Conservation (phyloP, 1,284 basidiomycete species). For the Cryptococcus sp. region DNA sequence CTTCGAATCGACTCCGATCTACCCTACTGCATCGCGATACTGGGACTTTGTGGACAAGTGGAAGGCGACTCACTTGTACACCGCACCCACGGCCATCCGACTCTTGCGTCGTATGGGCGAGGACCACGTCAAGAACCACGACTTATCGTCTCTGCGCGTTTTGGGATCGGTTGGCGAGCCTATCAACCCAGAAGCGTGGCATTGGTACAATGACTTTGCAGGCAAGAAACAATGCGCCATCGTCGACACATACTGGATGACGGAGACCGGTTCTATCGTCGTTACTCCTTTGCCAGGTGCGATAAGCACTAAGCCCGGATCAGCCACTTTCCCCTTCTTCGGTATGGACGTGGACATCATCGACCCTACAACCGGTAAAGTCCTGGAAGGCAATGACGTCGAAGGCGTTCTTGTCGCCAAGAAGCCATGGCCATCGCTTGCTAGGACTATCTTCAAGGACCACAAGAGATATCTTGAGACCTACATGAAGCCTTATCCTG, state of each 20-base stretch:
- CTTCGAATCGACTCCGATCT: conserved; percentile 96
- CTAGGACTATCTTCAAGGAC: conserved; percentile 90
- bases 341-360: conserved; percentile 88
- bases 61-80: conserved; percentile 93
- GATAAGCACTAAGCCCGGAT: conserved; percentile 92
- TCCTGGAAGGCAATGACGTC: conserved; percentile 76
- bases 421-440: conserved; percentile 92
- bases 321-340: conserved; percentile 97
- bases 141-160: conserved; percentile 80
- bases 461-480: conserved; percentile 91
- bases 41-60: conserved; percentile 95
- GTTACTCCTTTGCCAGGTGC: conserved; percentile 95
- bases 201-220: conserved; percentile 93
- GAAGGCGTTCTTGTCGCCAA: conserved; percentile 89
- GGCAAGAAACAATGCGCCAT: conserved; percentile 87
- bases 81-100: conserved; percentile 84
- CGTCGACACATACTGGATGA: conserved; percentile 97
- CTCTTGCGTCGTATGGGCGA: conserved; percentile 84
- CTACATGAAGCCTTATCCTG: conserved; percentile 70
- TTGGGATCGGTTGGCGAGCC: conserved; percentile 95
- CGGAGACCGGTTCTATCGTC: conserved; percentile 94
- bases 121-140: conserved; percentile 81
- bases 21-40: conserved; percentile 93
- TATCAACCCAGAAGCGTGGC: conserved; percentile 99
- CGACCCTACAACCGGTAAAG: conserved; percentile 66